These are phyloP conservation scores for Panicum hallii DNA, from an alignment of 202 grass and related monocot genomes.

Conservation along the genomic window DNA sequence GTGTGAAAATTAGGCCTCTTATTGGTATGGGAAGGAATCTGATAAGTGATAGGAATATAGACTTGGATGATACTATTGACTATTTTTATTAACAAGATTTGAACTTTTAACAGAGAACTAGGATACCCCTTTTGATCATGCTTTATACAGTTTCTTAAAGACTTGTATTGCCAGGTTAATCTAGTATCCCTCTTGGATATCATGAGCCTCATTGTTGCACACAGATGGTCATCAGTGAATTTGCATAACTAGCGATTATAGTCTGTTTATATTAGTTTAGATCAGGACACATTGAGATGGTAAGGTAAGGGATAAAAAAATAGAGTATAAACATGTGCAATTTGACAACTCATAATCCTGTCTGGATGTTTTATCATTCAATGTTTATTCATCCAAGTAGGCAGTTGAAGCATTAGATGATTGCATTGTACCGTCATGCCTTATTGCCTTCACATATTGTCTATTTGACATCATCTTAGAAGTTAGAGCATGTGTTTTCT, in stretches of 20 bases:
- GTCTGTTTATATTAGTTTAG: neutral
- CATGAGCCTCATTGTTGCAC: neutral
- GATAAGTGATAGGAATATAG: neutral
- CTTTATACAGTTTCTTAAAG: neutral
- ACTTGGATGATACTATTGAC: neutral
- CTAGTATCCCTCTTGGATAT: neutral
- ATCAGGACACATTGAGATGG: neutral
- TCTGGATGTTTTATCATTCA: neutral
- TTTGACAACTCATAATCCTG: neutral
- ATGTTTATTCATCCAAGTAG: conserved; percentile 8
- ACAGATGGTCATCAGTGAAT: neutral
- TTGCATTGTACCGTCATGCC: neutral
- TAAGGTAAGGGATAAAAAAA: conserved; percentile 4
- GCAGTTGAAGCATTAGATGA: conserved; percentile 10
- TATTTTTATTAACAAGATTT: neutral
- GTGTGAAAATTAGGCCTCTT: conserved; percentile 5
- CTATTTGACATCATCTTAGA: conserved; percentile 5
- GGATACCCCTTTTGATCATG: neutral
- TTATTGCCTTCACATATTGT: conserved; percentile 34
- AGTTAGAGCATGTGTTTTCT: conserved; percentile 45
- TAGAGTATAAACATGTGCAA: conserved; percentile 3
- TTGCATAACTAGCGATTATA: conserved; percentile 13
- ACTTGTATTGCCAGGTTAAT: conserved; percentile 3
- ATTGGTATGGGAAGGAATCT: conserved; percentile 10
- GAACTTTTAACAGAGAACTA: conserved; percentile 8